These are phyloP conservation scores for Fusarium acutatum DNA, from an alignment of 2,329 filamentous ascomycete species.

Conservation along the genomic window DNA sequence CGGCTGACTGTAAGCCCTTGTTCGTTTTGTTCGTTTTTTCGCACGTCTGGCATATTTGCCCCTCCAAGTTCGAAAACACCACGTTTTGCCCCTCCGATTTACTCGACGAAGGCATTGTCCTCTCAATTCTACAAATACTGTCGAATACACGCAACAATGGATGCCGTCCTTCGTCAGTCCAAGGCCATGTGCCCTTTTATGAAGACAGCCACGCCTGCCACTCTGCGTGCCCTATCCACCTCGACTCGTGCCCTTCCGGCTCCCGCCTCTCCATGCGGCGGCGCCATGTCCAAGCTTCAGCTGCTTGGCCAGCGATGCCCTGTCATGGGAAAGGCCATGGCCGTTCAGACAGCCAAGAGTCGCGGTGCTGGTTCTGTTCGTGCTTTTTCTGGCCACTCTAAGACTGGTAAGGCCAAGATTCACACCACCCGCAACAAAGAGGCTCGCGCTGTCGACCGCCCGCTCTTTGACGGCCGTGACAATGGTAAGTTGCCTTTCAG, in stretches of 20 bases:
- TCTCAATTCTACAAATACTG: constrained; percentile 1
- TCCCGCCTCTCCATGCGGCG: constrained; percentile 74
- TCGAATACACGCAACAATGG: constrained; percentile 67
- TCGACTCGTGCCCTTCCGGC: constrained; percentile 59
- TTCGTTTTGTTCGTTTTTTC: constrained; percentile 26
- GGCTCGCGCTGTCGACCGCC: constrained; percentile 77
- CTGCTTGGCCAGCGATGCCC: constrained; percentile 93
- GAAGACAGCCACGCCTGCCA: constrained; percentile 91
- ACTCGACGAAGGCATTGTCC: constrained; percentile 9
- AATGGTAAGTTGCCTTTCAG: constrained; percentile 54
- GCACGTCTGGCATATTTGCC: constrained; percentile 18
- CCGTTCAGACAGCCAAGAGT: constrained; percentile 76
- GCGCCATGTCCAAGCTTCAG: constrained; percentile 97
- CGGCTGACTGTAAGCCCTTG: constrained; percentile 24
- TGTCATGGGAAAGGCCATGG: constrained; percentile 97
- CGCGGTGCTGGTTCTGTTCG: constrained; percentile 60
- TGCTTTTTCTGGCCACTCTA: constrained; percentile 59
- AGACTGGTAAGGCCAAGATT: constrained; percentile 73
- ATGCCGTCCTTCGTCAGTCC: constrained; percentile 92
- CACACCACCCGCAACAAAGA: constrained; percentile 83
- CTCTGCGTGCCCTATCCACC: constrained; percentile 87
- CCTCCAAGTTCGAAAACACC: constrained; percentile 18
- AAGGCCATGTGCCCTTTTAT: constrained; percentile 97
- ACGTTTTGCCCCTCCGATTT: constrained; percentile 27
- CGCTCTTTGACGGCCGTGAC: constrained; percentile 58